Evolutionary conservation across 2,329 filamentous ascomycete genomes (phyloP).

Genomic region (Monosporascus sp.): DNA sequence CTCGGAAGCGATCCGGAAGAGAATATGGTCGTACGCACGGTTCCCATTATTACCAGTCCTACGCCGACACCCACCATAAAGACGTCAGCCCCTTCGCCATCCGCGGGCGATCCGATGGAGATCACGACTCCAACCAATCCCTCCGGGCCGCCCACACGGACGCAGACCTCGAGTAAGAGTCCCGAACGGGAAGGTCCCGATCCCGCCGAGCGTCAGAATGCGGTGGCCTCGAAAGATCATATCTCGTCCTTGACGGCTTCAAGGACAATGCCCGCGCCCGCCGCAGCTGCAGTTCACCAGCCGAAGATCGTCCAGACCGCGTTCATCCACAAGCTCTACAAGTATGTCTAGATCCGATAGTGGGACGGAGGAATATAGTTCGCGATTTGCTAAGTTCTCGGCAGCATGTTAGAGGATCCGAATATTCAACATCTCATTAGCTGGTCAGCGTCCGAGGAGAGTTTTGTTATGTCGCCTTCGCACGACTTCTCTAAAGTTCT

Average conservation of each 20-base stretch:
- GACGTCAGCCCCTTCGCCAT: slow-evolving; percentile 49
- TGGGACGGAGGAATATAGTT: neutral
- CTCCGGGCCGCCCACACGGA: slow-evolving; percentile 21
- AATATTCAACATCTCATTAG: slow-evolving; percentile 93
- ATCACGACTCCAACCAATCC: slow-evolving; percentile 49
- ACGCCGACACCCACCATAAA: slow-evolving; percentile 48
- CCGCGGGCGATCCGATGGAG: slow-evolving; percentile 54
- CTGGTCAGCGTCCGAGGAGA: slow-evolving; percentile 90
- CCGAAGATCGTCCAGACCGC: slow-evolving; percentile 98
- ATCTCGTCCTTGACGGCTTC: slow-evolving; percentile 20
- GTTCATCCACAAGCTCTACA: slow-evolving; percentile 98
- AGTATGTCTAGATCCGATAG: slow-evolving; percentile 50
- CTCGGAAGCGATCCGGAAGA: slow-evolving; percentile 36
- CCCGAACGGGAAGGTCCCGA: slow-evolving; percentile 37
- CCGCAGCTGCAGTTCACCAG: slow-evolving; percentile 74
- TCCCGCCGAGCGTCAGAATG: slow-evolving; percentile 30
- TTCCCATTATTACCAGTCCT: slow-evolving; percentile 41
- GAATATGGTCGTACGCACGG: slow-evolving; percentile 46
- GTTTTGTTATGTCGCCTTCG: slow-evolving; percentile 97
- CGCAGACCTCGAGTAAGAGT: slow-evolving; percentile 38
- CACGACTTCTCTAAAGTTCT: slow-evolving; percentile 97
- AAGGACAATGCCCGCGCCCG: slow-evolving; percentile 48
- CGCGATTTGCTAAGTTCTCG: slow-evolving; percentile 11
- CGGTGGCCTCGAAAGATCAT: slow-evolving; percentile 34
- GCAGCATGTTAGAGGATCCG: slow-evolving; percentile 92